phyloP scores from a whole-genome alignment of 2,329 filamentous ascomycete species.

The Sclerotinia minor region DNA sequence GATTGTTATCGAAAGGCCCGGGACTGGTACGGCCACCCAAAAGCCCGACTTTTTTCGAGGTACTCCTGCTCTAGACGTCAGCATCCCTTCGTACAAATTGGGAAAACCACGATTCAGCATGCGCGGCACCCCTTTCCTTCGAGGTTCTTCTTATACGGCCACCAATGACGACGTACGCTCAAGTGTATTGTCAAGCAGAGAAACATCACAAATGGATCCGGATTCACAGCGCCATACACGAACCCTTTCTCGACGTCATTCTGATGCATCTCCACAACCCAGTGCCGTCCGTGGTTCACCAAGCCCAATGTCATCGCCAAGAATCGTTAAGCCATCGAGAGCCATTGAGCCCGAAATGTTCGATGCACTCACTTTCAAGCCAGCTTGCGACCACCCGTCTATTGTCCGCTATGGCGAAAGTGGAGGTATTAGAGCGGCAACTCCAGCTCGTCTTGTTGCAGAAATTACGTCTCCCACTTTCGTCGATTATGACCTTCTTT shows the following conservation, averaged over 20 bases:
- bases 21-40: conserved; percentile 55
- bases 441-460: conserved; percentile 84
- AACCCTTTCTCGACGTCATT: conserved; percentile 39
- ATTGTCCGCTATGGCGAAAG: conserved; percentile 79
- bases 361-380: conserved; percentile 75
- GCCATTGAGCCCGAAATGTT: conserved; percentile 75
- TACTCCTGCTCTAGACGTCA: conserved; percentile 65
- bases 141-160: conserved; percentile 77
- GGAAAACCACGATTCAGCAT: conserved; percentile 79
- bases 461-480: conserved; percentile 96
- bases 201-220: conserved; percentile 34
- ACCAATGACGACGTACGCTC: conserved; percentile 67
- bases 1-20: conserved; percentile 74
- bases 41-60: conserved; percentile 50
- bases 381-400: conserved; percentile 72
- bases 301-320: conserved; percentile 28
- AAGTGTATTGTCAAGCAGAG: conserved; percentile 55
- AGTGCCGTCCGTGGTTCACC: conserved; percentile 25
- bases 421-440: conserved; percentile 82
- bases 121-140: conserved; percentile 72
- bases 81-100: conserved; percentile 81
- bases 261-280: conserved; percentile 39
- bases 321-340: conserved; percentile 31
- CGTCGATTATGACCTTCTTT: conserved; percentile 93
- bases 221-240: conserved; percentile 32